These are phyloP conservation scores for Prunus yedoensis DNA, from an alignment of 331 rosid genomes.

Conservation along the genomic window DNA sequence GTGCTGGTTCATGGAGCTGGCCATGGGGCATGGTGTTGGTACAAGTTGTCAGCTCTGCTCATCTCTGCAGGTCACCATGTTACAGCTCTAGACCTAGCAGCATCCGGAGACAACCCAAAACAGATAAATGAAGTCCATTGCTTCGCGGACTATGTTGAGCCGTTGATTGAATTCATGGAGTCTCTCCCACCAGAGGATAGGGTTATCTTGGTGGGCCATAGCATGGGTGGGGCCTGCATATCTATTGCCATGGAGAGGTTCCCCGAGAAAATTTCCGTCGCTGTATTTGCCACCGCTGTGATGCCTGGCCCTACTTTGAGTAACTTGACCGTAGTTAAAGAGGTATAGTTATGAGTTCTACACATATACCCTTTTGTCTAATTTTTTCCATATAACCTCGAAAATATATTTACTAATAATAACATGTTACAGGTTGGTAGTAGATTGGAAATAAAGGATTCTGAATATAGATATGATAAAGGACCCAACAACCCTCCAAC, in stretches of 20 bases:
- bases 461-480: neutral
- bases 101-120: slow-evolving; percentile 22
- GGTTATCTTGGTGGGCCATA: slow-evolving; percentile 33
- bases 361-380: too few species aligned
- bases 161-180: slow-evolving; percentile 21
- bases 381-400: too few species aligned
- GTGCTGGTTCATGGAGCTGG: slow-evolving; percentile 42
- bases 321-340: too few species aligned
- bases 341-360: too few species aligned
- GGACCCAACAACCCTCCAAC: slow-evolving; percentile 21
- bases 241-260: slow-evolving; percentile 51
- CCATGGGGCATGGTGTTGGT: slow-evolving; percentile 48
- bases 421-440: too few species aligned
- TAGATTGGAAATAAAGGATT: neutral
- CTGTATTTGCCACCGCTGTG: slow-evolving; percentile 34
- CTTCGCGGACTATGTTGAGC: slow-evolving; percentile 12
- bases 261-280: slow-evolving; percentile 40
- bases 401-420: too few species aligned
- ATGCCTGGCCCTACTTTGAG: slow-evolving; percentile 34
- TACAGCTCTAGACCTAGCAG: slow-evolving; percentile 25
- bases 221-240: slow-evolving; percentile 25
- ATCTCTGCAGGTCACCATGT: slow-evolving; percentile 27
- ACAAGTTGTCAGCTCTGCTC: slow-evolving; percentile 13
- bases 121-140: slow-evolving; percentile 1
- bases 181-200: slow-evolving; percentile 25